phyloP scores from a whole-genome alignment of 1,139 yeast species.

The Candida buenavistaensis region DNA sequence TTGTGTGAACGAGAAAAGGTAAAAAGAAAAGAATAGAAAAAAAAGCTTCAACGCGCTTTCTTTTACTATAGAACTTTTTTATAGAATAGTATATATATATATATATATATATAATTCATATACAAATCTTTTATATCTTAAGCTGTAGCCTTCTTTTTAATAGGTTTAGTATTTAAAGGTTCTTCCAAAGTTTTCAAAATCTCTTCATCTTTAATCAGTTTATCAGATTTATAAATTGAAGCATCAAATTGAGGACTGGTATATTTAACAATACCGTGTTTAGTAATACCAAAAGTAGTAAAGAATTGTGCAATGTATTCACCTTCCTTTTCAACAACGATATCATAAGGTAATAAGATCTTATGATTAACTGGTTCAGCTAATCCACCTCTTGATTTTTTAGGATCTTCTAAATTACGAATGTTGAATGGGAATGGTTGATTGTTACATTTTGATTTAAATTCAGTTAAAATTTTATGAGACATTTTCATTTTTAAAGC shows the following conservation, averaged over 20 bases:
- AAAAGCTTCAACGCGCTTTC: too few species aligned
- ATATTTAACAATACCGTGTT: constrained; percentile 68
- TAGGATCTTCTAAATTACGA: constrained; percentile 66
- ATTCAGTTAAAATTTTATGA: constrained; percentile 65
- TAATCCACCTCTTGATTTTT: constrained; percentile 74
- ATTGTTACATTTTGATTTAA: constrained; percentile 62
- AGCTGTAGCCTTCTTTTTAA: constrained; percentile 36
- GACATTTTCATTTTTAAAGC: constrained; percentile 74
- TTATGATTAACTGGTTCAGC: constrained; percentile 73
- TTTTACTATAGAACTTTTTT: too few species aligned
- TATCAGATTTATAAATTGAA: constrained; percentile 54
- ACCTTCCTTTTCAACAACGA: constrained; percentile 68
- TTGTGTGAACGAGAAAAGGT: too few species aligned
- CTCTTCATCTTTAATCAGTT: constrained; percentile 56
- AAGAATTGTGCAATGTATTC: constrained; percentile 71
- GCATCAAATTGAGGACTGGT: constrained; percentile 60
- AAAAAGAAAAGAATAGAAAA: too few species aligned
- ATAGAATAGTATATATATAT: neutral
- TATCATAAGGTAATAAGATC: constrained; percentile 68
- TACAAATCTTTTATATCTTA: too few species aligned
- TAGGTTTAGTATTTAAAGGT: constrained; percentile 47
- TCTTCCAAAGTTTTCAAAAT: constrained; percentile 51
- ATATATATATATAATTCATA: neutral
- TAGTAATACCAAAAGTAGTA: constrained; percentile 76
- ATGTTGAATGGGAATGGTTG: constrained; percentile 68